phyloP scores from a whole-genome alignment of 2,329 filamentous ascomycete species.

The Neonectria hederae region DNA sequence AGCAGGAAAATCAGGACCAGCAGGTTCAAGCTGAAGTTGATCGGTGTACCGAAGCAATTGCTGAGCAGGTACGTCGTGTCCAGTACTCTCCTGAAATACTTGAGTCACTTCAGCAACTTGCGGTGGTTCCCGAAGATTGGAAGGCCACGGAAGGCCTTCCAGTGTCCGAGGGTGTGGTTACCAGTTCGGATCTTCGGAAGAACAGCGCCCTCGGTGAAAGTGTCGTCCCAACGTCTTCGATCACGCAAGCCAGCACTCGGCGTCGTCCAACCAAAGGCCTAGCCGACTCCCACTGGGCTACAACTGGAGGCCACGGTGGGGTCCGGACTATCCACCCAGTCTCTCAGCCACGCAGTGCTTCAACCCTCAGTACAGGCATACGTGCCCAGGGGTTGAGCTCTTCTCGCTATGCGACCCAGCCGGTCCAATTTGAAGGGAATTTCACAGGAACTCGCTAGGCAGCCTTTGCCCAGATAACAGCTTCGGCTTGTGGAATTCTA shows the following conservation, averaged over 20 bases:
- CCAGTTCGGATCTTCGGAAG: not conserved
- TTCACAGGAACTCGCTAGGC: constrained; percentile 26
- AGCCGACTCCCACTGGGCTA: constrained; percentile 29
- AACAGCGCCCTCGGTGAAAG: not conserved
- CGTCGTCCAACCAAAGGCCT: constrained; percentile 23
- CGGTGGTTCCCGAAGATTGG: constrained; percentile 14
- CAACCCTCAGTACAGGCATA: not conserved
- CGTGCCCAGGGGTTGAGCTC: constrained; percentile 6
- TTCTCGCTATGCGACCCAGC: constrained; percentile 29
- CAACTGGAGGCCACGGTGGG: not conserved
- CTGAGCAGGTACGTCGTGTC: constrained; percentile 14
- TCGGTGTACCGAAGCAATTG: not conserved
- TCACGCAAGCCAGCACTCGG: not conserved
- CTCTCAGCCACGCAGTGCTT: not conserved
- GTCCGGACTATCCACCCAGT: too few relatives aligned
- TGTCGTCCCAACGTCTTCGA: not conserved
- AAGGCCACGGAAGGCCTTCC: constrained; percentile 8
- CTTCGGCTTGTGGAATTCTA: too few relatives aligned
- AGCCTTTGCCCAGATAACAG: too few relatives aligned
- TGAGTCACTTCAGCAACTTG: constrained; percentile 7
- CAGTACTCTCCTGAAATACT: constrained; percentile 25
- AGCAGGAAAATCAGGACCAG: too few relatives aligned
- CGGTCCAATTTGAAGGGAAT: constrained; percentile 2
- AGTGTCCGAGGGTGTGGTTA: not conserved
- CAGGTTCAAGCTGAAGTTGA: not conserved